Percentiles rank a stretch among this genome's conserved stretches.
Conservation (phyloP, 352 stramenopile genomes). For the Phytophthora ohioensis region DNA sequence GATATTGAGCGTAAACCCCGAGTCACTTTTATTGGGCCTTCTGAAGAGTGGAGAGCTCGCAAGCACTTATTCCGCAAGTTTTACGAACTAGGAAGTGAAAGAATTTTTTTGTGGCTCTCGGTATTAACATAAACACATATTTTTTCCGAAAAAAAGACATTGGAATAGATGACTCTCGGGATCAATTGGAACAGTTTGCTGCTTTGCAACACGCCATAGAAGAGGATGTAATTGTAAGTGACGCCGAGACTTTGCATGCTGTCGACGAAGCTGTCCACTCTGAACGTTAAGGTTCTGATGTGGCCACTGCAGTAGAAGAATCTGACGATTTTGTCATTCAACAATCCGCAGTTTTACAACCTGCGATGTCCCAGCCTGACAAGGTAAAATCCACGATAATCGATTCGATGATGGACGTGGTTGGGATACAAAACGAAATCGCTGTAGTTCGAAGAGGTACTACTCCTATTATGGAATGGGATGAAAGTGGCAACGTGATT, state of each 20-base stretch:
- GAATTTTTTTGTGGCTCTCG: background rate
- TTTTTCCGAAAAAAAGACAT: background rate
- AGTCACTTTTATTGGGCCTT: slow-evolving; percentile 5
- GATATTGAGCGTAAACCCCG: background rate
- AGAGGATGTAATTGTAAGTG: background rate
- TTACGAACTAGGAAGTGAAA: background rate
- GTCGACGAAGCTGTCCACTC: background rate
- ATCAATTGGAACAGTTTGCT: background rate
- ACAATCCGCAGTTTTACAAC: background rate
- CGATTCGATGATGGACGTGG: background rate
- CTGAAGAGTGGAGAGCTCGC: background rate
- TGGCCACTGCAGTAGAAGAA: background rate
- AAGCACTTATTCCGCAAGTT: background rate
- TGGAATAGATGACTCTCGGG: background rate
- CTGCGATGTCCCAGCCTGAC: background rate
- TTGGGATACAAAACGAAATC: background rate
- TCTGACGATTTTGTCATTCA: background rate
- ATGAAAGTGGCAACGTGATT: background rate
- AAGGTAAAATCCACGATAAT: background rate
- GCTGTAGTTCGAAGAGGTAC: slow-evolving; percentile 1
- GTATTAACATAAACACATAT: background rate
- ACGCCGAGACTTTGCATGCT: background rate
- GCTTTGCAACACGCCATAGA: background rate
- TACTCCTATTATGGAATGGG: background rate
- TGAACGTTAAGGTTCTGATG: background rate